Base-by-base conservation (phyloP, 164 flowering plant species). In the Vitis cinerea region DNA sequence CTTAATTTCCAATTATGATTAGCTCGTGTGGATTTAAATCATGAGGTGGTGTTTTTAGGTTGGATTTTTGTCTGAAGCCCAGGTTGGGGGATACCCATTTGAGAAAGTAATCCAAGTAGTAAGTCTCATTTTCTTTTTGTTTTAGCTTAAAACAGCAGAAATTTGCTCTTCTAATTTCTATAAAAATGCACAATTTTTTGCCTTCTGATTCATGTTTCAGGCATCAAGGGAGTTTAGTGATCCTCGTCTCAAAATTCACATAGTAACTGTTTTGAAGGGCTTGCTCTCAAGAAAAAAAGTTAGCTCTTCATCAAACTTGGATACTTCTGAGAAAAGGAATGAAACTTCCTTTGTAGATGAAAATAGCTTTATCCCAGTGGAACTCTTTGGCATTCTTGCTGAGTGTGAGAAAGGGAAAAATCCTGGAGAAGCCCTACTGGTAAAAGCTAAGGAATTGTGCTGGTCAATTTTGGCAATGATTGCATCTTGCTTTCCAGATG, bases 401-500 rank as follows among this genome's bases (percentile, higher is more conserved):
- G 94, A 90, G 58, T 88, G 96, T 81, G 99, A 95, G 85, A 90
- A 85, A 76, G 80, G 85, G 74, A 86, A 84, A 80, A 81, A 80
- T 73, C 92, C 99, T 70, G 99, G 98, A 55, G 81, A 88, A 79
- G 84, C 90, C 60, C 97, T 95, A 37, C 83, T 95, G 64, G 64
- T 77, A 50, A 93, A 81, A 79, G 97, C 98, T 19, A 91, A 90
- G 79, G 91, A 93, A 49, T 77, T 93, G 77, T 84, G 92, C 68
- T 95, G 99, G 99, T 91, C 99, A 50, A 78, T 91, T 71, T 78
- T 95, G 82, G 98, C 98, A 57, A 81, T 93, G 81, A 74, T 93
- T 69, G 99, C 97, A 3, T 93, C 99, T 19, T 95, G 99, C 83
- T 95, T 91, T 80, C 83, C 93, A 48, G 99, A 95, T 79, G 97